phyloP scores from a whole-genome alignment of 768 basidiomycete genomes.

The Cystobasidiopsis lactophilus region DNA sequence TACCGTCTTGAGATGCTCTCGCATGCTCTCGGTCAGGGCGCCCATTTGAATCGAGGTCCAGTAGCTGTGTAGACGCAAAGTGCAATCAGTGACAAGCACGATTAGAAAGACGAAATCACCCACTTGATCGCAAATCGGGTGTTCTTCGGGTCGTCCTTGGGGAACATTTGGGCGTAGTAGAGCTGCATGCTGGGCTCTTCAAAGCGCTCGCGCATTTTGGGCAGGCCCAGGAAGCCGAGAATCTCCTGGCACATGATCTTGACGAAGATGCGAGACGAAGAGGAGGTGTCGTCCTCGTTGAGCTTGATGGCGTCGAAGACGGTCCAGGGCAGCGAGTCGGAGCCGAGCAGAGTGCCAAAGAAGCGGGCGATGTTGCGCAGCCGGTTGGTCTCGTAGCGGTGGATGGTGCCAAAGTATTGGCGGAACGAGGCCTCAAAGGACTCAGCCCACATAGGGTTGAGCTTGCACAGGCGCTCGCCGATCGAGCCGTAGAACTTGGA shows the following conservation, averaged over 20 bases:
- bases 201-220: conserved; percentile 66
- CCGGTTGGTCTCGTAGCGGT: conserved; percentile 96
- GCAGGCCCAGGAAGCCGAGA: conserved; percentile 80
- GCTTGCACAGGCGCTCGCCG: conserved; percentile 86
- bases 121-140: conserved; percentile 37
- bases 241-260: conserved; percentile 93
- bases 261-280: conserved; percentile 83
- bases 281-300: conserved; percentile 95
- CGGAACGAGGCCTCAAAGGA: conserved; percentile 64
- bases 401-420: conserved; percentile 85
- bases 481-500: conserved; percentile 91
- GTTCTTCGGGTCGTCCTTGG: conserved; percentile 84
- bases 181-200: conserved; percentile 58
- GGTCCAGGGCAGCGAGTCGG: conserved; percentile 75
- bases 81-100: not conserved
- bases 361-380: conserved; percentile 90
- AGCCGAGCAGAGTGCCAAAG: conserved; percentile 75
- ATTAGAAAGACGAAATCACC: not conserved
- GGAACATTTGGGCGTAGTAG: conserved; percentile 70
- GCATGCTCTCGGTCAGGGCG: conserved; percentile 79
- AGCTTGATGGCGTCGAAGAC: conserved; percentile 65
- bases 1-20: conserved; percentile 62
- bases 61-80: conserved; percentile 90
- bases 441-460: conserved; percentile 86
- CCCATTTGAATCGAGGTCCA: conserved; percentile 89